These are phyloP conservation scores for Oryza glaberrima DNA, from an alignment of 176 grass and related monocot genomes.

Conservation along the genomic window DNA sequence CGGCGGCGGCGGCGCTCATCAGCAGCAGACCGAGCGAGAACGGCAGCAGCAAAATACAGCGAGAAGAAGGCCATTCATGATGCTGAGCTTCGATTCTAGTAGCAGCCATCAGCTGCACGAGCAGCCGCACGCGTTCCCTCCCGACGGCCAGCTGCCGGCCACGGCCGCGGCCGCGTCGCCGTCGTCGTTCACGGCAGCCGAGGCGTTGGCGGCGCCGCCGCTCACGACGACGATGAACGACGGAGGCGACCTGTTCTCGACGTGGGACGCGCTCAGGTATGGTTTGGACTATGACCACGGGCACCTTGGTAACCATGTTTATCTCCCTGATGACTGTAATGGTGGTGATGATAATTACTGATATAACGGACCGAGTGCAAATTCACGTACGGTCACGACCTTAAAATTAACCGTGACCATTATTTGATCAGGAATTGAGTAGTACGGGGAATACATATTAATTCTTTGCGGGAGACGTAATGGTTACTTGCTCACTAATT, in stretches of 20 bases:
- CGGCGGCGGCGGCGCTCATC: neutral
- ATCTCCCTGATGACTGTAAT: constrained; percentile 35
- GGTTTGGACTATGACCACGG: constrained; percentile 38
- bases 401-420: neutral
- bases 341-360: constrained; percentile 32
- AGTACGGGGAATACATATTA: neutral
- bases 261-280: constrained; percentile 34
- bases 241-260: constrained; percentile 31
- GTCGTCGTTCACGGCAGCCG: constrained; percentile 6
- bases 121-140: constrained; percentile 20
- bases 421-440: neutral
- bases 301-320: constrained; percentile 34
- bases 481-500: neutral
- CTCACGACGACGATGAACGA: neutral
- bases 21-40: constrained; percentile 7
- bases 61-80: constrained; percentile 28
- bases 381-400: neutral
- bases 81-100: constrained; percentile 47
- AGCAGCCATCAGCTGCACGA: neutral
- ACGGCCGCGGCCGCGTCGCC: neutral
- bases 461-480: constrained; percentile 13
- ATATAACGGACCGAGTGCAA: neutral
- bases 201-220: neutral
- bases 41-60: neutral
- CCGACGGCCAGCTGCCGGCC: constrained; percentile 15